phyloP scores from a whole-genome alignment of 257 asterid species.

The Cordia subcordata region DNA sequence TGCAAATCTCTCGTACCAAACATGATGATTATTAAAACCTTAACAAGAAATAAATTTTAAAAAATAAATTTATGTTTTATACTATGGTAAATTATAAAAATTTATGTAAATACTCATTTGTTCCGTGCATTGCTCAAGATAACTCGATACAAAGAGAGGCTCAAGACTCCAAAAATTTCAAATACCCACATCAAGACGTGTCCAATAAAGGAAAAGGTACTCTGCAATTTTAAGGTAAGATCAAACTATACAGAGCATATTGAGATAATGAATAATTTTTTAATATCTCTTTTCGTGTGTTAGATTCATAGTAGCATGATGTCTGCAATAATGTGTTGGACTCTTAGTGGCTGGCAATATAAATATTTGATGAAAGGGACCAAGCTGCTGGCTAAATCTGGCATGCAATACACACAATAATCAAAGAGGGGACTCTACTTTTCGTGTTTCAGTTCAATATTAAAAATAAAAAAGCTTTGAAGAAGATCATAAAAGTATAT shows the following conservation, averaged over 20 bases:
- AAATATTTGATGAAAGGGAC: conserved; percentile 2
- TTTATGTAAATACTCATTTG: too few relatives aligned
- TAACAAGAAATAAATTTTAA: too few relatives aligned
- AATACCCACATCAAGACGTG: conserved; percentile 1
- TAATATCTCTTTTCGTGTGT: not conserved
- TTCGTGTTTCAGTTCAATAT: not conserved
- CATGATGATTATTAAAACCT: too few relatives aligned
- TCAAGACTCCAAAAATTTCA: not conserved
- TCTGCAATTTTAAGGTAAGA: not conserved
- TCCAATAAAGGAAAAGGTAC: not conserved
- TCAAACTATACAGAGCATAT: not conserved
- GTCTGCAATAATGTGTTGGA: conserved; percentile 3
- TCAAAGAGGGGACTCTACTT: conserved; percentile 2
- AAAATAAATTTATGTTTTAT: too few relatives aligned
- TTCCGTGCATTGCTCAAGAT: too few relatives aligned
- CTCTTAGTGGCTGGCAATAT: conserved; percentile 4
- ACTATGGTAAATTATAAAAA: too few relatives aligned
- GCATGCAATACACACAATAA: conserved; percentile 4
- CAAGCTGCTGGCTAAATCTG: conserved; percentile 4
- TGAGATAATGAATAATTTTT: not conserved
- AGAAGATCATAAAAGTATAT: too few relatives aligned
- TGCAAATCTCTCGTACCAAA: too few relatives aligned
- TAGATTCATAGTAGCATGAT: not conserved
- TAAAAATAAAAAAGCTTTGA: not conserved
- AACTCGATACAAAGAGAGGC: too few relatives aligned